These are phyloP conservation scores for Sherardia arvensis DNA, from an alignment of 257 asterid species.

Conservation along the genomic window DNA sequence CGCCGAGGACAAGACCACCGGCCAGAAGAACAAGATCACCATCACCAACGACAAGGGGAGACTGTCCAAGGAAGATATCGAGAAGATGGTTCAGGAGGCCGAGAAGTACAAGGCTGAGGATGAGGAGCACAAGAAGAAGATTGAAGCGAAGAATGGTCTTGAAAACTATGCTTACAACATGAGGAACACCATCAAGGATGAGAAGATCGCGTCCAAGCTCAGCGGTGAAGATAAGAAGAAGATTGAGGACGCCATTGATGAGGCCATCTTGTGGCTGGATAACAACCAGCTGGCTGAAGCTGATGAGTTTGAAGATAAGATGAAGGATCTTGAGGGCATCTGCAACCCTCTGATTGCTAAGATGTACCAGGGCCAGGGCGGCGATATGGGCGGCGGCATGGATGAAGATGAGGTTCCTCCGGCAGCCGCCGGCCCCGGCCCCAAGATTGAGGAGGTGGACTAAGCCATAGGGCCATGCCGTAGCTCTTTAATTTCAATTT, in stretches of 20 bases:
- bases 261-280: conserved; percentile 22
- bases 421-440: conserved; percentile 18
- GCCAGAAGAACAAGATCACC: conserved; percentile 32
- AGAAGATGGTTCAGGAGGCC: conserved; percentile 31
- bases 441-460: conserved; percentile 33
- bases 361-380: conserved; percentile 26
- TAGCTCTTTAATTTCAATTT: neutral
- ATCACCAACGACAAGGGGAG: conserved; percentile 34
- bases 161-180: conserved; percentile 27
- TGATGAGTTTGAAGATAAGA: conserved; percentile 27
- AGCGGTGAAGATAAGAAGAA: conserved; percentile 20
- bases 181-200: conserved; percentile 32
- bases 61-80: conserved; percentile 24
- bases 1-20: conserved; percentile 32
- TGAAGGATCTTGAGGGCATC: conserved; percentile 28
- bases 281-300: conserved; percentile 28
- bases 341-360: conserved; percentile 31
- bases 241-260: conserved; percentile 23
- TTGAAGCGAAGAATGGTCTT: conserved; percentile 22
- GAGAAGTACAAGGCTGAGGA: conserved; percentile 26
- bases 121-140: conserved; percentile 28
- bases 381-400: conserved; percentile 20
- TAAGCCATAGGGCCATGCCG: neutral
- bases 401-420: conserved; percentile 17
- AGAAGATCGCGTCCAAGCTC: conserved; percentile 23